Conservation (phyloP, 495 filamentous ascomycete species). For the Penicillium subrubescens region DNA sequence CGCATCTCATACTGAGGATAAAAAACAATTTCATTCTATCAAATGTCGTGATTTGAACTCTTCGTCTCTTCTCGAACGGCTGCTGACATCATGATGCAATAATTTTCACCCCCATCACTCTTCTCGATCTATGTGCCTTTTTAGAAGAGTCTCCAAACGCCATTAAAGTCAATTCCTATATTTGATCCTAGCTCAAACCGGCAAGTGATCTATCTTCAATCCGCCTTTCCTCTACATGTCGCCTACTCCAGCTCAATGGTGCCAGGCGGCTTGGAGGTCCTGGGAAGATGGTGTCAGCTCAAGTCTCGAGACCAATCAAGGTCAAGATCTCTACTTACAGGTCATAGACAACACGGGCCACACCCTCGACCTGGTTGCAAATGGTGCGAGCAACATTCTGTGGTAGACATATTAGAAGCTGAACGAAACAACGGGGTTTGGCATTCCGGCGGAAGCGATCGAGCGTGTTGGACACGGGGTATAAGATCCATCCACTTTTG, state of each 20-base stretch:
- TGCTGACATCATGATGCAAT: slow-evolving; percentile 3
- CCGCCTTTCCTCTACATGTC: slow-evolving; percentile 1
- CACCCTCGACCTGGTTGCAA: slow-evolving; percentile 30
- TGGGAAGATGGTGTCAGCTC: slow-evolving; percentile 16
- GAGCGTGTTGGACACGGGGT: neutral
- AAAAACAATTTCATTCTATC: slow-evolving; percentile 2
- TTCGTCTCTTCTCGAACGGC: neutral
- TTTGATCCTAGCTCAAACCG: neutral
- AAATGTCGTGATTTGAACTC: neutral
- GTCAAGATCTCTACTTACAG: slow-evolving; percentile 21
- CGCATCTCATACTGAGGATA: neutral
- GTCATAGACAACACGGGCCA: slow-evolving; percentile 29
- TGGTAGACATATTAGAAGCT: slow-evolving; percentile 3
- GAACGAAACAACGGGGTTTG: neutral
- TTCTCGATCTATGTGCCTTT: neutral
- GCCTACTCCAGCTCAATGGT: slow-evolving; percentile 32
- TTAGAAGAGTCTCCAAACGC: neutral
- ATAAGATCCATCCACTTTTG: neutral
- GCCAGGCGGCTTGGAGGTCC: slow-evolving; percentile 30
- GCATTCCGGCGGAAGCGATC: neutral
- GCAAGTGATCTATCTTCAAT: slow-evolving; percentile 3
- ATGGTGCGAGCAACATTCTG: slow-evolving; percentile 25
- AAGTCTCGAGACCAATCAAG: neutral
- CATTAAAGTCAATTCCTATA: slow-evolving; percentile 1
- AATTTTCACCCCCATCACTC: neutral